Percentiles rank a stretch among this genome's conserved stretches.
Evolutionary conservation across 805 yeast species (phyloP).

Genomic region (Metschnikowia chrysomelidarum): DNA sequence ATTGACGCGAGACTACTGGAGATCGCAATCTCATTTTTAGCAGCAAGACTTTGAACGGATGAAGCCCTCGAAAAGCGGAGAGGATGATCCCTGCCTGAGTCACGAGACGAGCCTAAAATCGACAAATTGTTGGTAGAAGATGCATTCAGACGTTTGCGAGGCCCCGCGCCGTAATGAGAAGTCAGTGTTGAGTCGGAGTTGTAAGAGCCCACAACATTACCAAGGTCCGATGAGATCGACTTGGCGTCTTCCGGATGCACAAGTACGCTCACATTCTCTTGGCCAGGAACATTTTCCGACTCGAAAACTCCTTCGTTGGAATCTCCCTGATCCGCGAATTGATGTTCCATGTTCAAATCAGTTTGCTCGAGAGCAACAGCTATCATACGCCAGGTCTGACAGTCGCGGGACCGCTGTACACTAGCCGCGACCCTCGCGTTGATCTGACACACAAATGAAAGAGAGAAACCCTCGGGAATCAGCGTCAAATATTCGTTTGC

Average conservation of each 20-base stretch:
- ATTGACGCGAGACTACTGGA: no score
- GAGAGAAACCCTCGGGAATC: slow-evolving; percentile 47
- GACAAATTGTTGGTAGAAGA: slow-evolving; percentile 13
- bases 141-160: slow-evolving; percentile 12
- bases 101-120: slow-evolving; percentile 14
- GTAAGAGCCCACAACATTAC: slow-evolving; percentile 40
- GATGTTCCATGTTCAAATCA: slow-evolving; percentile 14
- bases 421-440: slow-evolving; percentile 57
- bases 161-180: slow-evolving; percentile 33
- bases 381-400: slow-evolving; percentile 63
- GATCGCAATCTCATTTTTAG: no score
- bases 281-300: background rate
- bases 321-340: background rate
- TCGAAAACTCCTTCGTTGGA: background rate
- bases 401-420: slow-evolving; percentile 50
- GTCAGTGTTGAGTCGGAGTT: slow-evolving; percentile 43
- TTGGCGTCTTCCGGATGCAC: slow-evolving; percentile 13
- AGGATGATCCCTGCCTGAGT: slow-evolving; percentile 8
- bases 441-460: slow-evolving; percentile 53
- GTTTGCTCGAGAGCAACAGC: slow-evolving; percentile 47
- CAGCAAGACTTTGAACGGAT: slow-evolving; percentile 5
- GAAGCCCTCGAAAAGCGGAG: background rate
- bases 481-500: slow-evolving; percentile 48
- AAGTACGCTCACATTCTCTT: background rate
- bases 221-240: slow-evolving; percentile 33